Percentiles rank a stretch among this genome's conserved stretches.
Conservation (phyloP, 2,329 filamentous ascomycete species). For the Karstenula rhodostoma region DNA sequence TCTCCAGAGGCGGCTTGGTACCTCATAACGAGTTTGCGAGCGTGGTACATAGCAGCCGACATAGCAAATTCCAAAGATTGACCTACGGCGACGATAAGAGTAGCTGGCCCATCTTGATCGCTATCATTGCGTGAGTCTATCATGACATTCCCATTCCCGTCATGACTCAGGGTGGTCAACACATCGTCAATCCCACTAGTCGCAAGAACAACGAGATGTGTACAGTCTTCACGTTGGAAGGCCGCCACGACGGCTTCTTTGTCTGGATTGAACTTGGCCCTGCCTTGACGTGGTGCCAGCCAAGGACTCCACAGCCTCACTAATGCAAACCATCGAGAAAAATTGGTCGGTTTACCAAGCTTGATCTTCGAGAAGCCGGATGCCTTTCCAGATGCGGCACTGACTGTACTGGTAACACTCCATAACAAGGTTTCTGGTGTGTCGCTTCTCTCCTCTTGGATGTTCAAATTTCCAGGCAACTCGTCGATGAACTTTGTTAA, state of each 20-base stretch:
- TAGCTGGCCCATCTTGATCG: conserved; percentile 61
- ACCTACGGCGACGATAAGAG: conserved; percentile 75
- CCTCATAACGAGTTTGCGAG: conserved; percentile 69
- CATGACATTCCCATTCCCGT: conserved; percentile 69
- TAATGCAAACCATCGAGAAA: conserved; percentile 80
- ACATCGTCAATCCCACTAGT: conserved; percentile 78
- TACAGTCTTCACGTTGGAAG: conserved; percentile 76
- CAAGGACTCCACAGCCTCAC: conserved; percentile 83
- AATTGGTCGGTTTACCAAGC: conserved; percentile 71
- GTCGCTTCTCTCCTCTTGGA: conserved; percentile 68
- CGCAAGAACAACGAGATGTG: conserved; percentile 79
- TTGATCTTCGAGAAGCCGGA: conserved; percentile 66
- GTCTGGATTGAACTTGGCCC: conserved; percentile 69
- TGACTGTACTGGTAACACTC: conserved; percentile 67
- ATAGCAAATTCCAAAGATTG: conserved; percentile 77
- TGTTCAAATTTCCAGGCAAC: conserved; percentile 63
- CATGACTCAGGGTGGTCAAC: conserved; percentile 72
- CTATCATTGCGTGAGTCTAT: conserved; percentile 78
- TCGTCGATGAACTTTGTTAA: conserved; percentile 65
- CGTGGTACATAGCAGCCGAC: conserved; percentile 85
- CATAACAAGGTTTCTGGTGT: conserved; percentile 74
- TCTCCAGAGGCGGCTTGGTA: conserved; percentile 56
- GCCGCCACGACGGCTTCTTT: conserved; percentile 81
- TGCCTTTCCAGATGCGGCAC: conserved; percentile 62
- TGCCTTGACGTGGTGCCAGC: conserved; percentile 88